Percentiles rank a stretch among this genome's conserved stretches.
Evolutionary conservation across 225 moss, liverwort and hornwort species (phyloP).

Genomic region (Pseudisothecium myosuroides): DNA sequence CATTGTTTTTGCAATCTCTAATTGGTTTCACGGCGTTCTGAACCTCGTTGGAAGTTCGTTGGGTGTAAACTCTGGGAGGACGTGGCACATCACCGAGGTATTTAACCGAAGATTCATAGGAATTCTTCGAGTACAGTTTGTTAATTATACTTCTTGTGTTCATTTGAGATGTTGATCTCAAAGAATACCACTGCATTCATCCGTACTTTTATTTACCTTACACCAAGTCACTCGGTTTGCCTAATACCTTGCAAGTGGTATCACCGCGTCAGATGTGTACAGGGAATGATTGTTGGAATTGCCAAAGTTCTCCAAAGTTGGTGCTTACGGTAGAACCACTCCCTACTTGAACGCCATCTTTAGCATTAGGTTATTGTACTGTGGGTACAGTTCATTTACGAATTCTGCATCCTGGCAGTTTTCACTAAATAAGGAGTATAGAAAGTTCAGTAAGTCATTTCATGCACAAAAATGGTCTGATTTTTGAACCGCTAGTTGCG

Average conservation of each 20-base stretch:
- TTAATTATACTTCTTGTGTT: neutral
- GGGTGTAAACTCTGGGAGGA: neutral
- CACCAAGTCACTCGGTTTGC: neutral
- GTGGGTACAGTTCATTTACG: too few relatives aligned
- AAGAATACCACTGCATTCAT: too few relatives aligned
- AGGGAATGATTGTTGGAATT: neutral
- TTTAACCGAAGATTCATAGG: neutral
- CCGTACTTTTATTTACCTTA: fast-evolving
- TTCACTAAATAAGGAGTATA: too few relatives aligned
- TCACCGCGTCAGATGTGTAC: neutral
- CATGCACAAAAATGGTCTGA: too few relatives aligned
- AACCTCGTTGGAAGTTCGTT: neutral
- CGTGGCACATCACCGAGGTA: neutral
- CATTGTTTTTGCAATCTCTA: neutral
- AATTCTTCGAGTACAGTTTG: neutral
- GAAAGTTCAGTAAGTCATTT: too few relatives aligned
- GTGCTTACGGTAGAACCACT: neutral
- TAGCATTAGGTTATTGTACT: neutral
- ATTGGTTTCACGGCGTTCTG: neutral
- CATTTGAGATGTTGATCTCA: neutral
- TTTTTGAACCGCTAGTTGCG: too few relatives aligned
- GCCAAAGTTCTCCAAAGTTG: neutral
- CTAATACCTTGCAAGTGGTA: neutral
- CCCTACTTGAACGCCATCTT: too few relatives aligned
- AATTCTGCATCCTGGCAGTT: too few relatives aligned